Evolutionary conservation across 441 rosid genomes (phyloP).

Genomic region (Arabidopsis lyrata): DNA sequence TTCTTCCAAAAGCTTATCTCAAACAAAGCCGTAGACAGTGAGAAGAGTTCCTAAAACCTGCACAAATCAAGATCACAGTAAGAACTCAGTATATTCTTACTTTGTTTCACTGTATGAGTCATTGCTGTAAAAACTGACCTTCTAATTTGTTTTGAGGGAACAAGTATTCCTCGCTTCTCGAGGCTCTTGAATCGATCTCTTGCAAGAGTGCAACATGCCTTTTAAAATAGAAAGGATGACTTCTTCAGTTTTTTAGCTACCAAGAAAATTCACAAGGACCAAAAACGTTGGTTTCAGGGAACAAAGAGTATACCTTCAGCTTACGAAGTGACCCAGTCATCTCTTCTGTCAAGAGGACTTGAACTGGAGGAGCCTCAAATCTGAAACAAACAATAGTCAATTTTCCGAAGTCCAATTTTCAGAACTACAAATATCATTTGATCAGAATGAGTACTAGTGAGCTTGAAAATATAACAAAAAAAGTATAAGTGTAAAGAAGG

Average conservation of each 20-base stretch:
- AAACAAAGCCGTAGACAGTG: conserved; percentile 8
- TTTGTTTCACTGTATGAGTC: neutral
- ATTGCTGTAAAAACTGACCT: conserved; percentile 53
- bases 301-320: conserved; percentile 59
- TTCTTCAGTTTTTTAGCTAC: conserved; percentile 19
- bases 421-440: neutral
- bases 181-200: conserved; percentile 89
- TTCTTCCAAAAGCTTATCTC: conserved; percentile 1
- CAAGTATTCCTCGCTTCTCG: conserved; percentile 87
- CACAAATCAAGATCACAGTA: conserved; percentile 26
- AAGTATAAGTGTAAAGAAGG: neutral
- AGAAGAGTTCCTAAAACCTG: conserved; percentile 38
- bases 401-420: neutral
- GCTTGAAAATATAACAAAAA: neutral
- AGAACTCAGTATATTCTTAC: conserved; percentile 23
- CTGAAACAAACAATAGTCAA: conserved; percentile 48
- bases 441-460: neutral
- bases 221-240: conserved; percentile 12
- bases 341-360: conserved; percentile 88
- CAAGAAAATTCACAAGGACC: conserved; percentile 11
- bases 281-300: neutral
- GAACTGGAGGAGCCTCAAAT: conserved; percentile 83
- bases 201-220: conserved; percentile 87
- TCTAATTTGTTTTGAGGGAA: conserved; percentile 58
- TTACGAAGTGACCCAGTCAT: conserved; percentile 87